Base-by-base conservation (phyloP, 2,329 filamentous ascomycete species). In the Exutisphaerella laricina region DNA sequence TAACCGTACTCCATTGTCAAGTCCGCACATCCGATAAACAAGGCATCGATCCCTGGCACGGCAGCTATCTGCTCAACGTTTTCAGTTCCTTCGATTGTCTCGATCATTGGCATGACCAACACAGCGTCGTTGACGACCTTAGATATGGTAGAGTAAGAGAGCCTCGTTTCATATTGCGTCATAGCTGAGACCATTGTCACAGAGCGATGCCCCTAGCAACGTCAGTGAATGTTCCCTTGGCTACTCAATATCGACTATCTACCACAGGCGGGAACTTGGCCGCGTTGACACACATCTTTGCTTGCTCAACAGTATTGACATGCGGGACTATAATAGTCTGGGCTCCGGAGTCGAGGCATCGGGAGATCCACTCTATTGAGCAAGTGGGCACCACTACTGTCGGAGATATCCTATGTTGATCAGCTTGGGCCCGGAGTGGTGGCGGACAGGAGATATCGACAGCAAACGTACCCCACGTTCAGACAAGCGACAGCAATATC, bases 271-370 rank as follows among this genome's bases (percentile, higher is more conserved):
- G 38, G n/a, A 41, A 46, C 12, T 46, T 46, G 2, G 43, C 17
- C 8, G 43, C 43, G 33, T 46, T 33, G 6, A 38, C 43, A 26
- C 43, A 46, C 25, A 41, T 41, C 17, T 46, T 34, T 2, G 48
- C 48, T 22, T 50, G 44, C 30, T 50, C 48, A 13, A 46, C 48
- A 16, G 30, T 47, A 20, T 50, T 50, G 23, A 50, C 44, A 17
- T 50, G 48, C 5, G 48, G 48, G 2, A 50, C 43, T 10, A 46
- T 46, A 22, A 46, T 46, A 10, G 31, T 46, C 22, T 46, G 43
- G 2, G 43, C 43, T 8, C 43, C 43, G 13, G 43, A 41, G 14
- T 46, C 43, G n/a, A 46, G 39, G 26, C 38, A 46, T 12, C 43
- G 38, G 20, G 43, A 46, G n/a, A 46, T 46, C 43, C 38, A 46